Evolutionary conservation across 371 early-diverging fungal species (phyloP).

Genomic region (Rhizomucor pusillus): DNA sequence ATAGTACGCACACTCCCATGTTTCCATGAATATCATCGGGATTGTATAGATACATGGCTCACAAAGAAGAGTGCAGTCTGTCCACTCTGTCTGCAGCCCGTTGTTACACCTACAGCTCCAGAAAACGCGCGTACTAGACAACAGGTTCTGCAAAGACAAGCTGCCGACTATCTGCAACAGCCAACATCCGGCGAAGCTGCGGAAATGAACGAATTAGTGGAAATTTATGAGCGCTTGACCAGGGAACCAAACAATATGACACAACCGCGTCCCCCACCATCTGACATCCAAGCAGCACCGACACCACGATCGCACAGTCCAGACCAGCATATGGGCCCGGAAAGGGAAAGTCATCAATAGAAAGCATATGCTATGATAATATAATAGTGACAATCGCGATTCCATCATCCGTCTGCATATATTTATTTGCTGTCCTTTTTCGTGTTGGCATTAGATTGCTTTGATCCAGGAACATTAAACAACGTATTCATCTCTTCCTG

Average conservation of each 20-base stretch:
- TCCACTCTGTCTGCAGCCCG: constrained; percentile 29
- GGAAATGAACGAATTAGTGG: constrained; percentile 1
- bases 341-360: too few relatives aligned
- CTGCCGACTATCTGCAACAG: too few relatives aligned
- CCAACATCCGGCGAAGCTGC: background rate
- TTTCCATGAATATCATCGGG: constrained; percentile 39
- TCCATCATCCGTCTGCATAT: background rate
- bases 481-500: constrained; percentile 13
- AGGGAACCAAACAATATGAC: background rate
- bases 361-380: too few relatives aligned
- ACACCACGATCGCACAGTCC: too few relatives aligned
- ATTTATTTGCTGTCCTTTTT: background rate
- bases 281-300: too few relatives aligned
- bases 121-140: too few relatives aligned
- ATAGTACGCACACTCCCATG: constrained; percentile 39
- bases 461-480: constrained; percentile 9
- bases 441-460: background rate
- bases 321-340: too few relatives aligned
- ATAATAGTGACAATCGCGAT: background rate
- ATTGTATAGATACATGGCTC: constrained; percentile 47
- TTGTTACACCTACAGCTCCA: background rate
- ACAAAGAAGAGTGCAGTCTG: constrained; percentile 36
- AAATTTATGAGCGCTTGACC: background rate
- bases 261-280: background rate
- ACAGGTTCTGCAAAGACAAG: too few relatives aligned